Percentiles rank a stretch among this genome's conserved stretches.
These are phyloP conservation scores for Aplosporella prunicola DNA, from an alignment of 2,329 filamentous ascomycete genomes.

Conservation along the genomic window DNA sequence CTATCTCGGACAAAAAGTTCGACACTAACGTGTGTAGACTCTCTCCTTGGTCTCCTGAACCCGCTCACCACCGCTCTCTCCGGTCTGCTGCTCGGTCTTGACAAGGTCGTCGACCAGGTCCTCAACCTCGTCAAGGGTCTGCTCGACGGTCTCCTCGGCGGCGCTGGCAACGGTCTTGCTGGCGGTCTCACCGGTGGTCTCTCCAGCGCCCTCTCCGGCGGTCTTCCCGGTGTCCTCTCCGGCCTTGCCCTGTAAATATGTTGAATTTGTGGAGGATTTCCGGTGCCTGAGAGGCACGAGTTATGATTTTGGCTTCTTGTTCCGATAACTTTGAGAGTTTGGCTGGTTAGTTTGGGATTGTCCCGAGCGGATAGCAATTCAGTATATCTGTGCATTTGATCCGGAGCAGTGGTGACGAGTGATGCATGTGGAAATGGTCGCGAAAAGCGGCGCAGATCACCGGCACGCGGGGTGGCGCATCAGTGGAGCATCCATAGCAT, in stretches of 20 bases:
- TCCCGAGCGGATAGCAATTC: no score
- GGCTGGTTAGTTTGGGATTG: no score
- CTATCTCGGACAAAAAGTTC: not conserved
- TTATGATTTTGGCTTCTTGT: not conserved
- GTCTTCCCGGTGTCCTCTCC: conserved; percentile 3
- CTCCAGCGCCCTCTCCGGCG: not conserved
- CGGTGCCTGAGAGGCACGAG: no score
- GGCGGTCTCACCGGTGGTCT: conserved; percentile 1
- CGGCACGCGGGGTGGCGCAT: no score
- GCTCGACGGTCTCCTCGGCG: conserved; percentile 6
- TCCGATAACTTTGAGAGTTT: not conserved
- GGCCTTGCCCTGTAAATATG: not conserved
- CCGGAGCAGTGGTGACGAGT: no score
- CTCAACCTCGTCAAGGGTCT: conserved; percentile 4
- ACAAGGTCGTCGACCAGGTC: conserved; percentile 3
- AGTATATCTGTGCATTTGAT: no score
- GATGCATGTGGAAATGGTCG: no score
- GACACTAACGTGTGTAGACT: conserved; percentile 1
- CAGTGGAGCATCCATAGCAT: no score
- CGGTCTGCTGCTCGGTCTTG: conserved; percentile 3
- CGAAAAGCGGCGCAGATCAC: no score
- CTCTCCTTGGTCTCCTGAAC: conserved; percentile 2
- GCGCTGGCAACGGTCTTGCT: not conserved
- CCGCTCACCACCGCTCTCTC: conserved; percentile 6
- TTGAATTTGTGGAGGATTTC: not conserved